Evolutionary conservation across 106 monocot genomes (phyloP).

Genomic region (Hemerocallis citrina): DNA sequence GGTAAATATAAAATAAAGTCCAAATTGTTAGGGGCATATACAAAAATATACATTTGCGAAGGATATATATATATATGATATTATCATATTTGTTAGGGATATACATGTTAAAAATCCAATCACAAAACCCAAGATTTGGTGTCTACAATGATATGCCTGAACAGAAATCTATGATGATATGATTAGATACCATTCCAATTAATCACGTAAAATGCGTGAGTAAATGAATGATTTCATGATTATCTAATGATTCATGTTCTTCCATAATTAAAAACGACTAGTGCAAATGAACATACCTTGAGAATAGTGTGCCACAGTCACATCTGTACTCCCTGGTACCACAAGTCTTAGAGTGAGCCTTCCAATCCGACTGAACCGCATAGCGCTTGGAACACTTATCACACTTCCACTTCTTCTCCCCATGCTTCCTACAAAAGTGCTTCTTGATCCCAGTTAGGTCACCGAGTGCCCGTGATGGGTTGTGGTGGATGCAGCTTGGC

Average conservation of each 20-base stretch:
- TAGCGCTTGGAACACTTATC: constrained; percentile 95
- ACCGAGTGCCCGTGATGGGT: constrained; percentile 85
- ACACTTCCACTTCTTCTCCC: constrained; percentile 99
- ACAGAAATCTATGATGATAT: background rate
- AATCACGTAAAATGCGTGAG: background rate
- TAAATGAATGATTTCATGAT: background rate
- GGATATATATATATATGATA: no score
- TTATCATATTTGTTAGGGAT: no score
- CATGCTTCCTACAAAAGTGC: constrained; percentile 95
- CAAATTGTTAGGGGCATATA: no score
- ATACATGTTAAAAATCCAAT: no score
- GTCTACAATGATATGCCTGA: no score
- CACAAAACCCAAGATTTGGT: no score
- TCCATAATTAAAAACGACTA: background rate
- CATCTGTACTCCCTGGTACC: constrained; percentile 94
- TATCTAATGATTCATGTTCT: background rate
- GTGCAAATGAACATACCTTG: constrained; percentile 35
- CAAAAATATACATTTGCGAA: no score
- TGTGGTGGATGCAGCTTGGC: constrained; percentile 86
- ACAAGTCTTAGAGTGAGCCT: constrained; percentile 95
- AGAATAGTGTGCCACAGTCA: constrained; percentile 99
- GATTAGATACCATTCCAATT: no score
- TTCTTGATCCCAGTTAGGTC: constrained; percentile 99
- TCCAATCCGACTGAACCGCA: constrained; percentile 97
- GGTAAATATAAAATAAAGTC: no score